A percentile compares a stretch with the other conserved stretches of the same genome.
Conservation (phyloP, 2,329 filamentous ascomycete genomes). For the Sordariomycetes sp. region DNA sequence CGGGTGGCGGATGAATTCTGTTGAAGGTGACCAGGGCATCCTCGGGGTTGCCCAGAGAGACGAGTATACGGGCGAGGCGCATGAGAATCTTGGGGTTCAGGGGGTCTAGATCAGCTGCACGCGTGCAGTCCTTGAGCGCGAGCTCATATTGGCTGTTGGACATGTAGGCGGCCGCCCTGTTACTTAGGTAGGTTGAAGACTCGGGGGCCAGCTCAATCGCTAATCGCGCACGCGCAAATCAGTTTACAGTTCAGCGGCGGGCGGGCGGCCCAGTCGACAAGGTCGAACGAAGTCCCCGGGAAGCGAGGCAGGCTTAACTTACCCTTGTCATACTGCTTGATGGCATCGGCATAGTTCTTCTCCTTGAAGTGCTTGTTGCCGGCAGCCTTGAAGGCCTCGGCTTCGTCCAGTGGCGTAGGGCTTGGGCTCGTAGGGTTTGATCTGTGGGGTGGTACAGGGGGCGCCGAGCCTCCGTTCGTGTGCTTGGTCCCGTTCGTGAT, state of each 20-base stretch:
- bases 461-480: constrained; percentile 16
- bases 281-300: not conserved
- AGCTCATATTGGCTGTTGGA: constrained; percentile 68
- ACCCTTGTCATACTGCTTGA: constrained; percentile 95
- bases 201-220: constrained; percentile 80
- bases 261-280: not conserved
- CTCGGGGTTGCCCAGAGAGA: constrained; percentile 71
- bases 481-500: constrained; percentile 36
- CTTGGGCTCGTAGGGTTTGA: constrained; percentile 50
- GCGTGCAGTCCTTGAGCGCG: constrained; percentile 79
- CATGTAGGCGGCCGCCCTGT: constrained; percentile 91
- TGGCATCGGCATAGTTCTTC: constrained; percentile 76
- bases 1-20: constrained; percentile 69
- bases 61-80: constrained; percentile 82
- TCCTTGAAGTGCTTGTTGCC: constrained; percentile 98
- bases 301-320: constrained; percentile 14
- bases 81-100: constrained; percentile 81
- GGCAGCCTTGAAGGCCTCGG: constrained; percentile 81
- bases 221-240: constrained; percentile 23
- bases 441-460: constrained; percentile 60
- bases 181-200: constrained; percentile 84
- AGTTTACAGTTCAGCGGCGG: not conserved
- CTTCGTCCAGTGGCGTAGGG: constrained; percentile 54
- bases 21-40: constrained; percentile 78
- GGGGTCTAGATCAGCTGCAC: constrained; percentile 73